Evolutionary conservation across 192 early-diverging fungal species (phyloP).

Genomic region (Spinellus fusiger): DNA sequence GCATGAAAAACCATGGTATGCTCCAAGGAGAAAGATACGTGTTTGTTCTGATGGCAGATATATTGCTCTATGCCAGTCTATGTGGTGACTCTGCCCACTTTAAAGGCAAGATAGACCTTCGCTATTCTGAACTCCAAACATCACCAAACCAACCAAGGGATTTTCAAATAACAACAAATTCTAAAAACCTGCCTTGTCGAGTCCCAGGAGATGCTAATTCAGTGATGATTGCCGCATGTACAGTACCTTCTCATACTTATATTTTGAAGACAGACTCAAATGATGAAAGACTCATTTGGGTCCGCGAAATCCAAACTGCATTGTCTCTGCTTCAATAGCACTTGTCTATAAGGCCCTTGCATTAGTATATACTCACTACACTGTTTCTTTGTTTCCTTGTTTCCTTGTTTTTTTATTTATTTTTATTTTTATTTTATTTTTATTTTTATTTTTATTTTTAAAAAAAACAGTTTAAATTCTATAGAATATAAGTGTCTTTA

Average conservation of each 20-base stretch:
- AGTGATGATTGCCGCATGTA: neutral
- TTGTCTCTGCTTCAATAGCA: neutral
- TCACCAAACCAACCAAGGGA: neutral
- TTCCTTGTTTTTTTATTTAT: neutral
- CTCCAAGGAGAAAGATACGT: too few species aligned
- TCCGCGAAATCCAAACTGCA: neutral
- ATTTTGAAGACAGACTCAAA: neutral
- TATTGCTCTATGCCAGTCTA: neutral
- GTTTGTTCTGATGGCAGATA: neutral
- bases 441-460: neutral
- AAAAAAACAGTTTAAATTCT: neutral
- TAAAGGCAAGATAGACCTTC: neutral
- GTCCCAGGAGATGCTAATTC: neutral
- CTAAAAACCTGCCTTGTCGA: neutral
- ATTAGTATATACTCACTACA: too few species aligned
- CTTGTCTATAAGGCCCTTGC: neutral
- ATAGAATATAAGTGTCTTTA: too few species aligned
- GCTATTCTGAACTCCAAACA: neutral
- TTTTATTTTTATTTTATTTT: neutral
- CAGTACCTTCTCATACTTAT: neutral
- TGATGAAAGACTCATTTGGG: neutral
- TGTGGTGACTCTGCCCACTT: neutral
- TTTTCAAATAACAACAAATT: neutral
- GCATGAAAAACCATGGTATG: too few species aligned
- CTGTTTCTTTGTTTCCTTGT: too few species aligned